These are phyloP conservation scores for Cantharellus anzutake DNA, from an alignment of 768 basidiomycete species.

Conservation along the genomic window DNA sequence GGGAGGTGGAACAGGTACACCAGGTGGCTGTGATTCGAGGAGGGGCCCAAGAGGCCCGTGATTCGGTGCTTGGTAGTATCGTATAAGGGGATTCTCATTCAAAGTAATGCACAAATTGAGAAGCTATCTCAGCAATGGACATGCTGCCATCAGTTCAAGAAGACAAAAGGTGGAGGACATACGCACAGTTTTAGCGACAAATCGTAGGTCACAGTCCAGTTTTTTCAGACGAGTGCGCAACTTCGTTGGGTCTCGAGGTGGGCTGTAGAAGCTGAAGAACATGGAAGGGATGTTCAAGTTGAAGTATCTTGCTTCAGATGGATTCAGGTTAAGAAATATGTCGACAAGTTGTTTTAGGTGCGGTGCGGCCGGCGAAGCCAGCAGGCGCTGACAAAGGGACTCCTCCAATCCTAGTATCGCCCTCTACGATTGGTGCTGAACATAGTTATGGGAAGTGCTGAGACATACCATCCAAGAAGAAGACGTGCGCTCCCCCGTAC, in stretches of 20 bases:
- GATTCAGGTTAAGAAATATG: constrained; percentile 86
- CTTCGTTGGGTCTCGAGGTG: constrained; percentile 40
- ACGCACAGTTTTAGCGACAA: constrained; percentile 39
- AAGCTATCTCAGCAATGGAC: constrained; percentile 32
- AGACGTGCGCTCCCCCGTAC: constrained; percentile 75
- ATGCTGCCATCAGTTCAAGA: constrained; percentile 1
- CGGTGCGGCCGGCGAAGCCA: constrained; percentile 56
- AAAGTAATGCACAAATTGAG: constrained; percentile 76
- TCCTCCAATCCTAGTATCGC: constrained; percentile 50
- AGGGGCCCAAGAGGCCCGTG: constrained; percentile 75
- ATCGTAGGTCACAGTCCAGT: constrained; percentile 75
- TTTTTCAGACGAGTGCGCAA: constrained; percentile 44
- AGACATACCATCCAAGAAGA: constrained; percentile 74
- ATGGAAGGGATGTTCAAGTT: constrained; percentile 53
- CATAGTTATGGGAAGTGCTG: not conserved
- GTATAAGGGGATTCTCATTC: constrained; percentile 81
- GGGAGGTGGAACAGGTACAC: constrained; percentile 37
- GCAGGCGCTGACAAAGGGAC: constrained; percentile 51
- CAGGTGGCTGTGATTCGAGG: constrained; percentile 24
- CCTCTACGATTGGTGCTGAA: not conserved
- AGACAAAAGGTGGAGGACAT: not conserved
- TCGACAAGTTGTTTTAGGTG: constrained; percentile 65
- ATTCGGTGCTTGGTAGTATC: constrained; percentile 75
- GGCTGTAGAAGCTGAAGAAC: constrained; percentile 82
- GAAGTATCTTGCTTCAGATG: constrained; percentile 73